These are phyloP conservation scores for Scalesia atractyloides DNA, from an alignment of 129 eudicot genomes.

Conservation along the genomic window DNA sequence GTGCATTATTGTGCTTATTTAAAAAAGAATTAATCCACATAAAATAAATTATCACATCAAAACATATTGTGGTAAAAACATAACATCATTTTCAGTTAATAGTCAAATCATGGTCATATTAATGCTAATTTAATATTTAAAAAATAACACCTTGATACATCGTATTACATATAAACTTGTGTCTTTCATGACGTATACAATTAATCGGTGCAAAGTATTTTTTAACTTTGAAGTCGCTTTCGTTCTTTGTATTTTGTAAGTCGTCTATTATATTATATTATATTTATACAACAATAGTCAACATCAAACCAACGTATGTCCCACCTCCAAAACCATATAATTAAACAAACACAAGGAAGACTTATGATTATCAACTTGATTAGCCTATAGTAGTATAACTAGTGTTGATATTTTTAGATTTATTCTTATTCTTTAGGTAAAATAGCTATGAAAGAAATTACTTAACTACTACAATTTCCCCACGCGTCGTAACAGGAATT, in stretches of 20 bases:
- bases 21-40: background rate
- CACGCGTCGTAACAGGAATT: no score
- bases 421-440: no score
- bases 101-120: background rate
- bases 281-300: slow-evolving; percentile 1
- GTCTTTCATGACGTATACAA: background rate
- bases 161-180: background rate
- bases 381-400: no score
- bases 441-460: no score
- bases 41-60: background rate
- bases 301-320: background rate
- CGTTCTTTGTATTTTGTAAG: slow-evolving; percentile 2
- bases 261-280: background rate
- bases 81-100: background rate
- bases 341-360: background rate
- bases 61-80: background rate
- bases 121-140: background rate
- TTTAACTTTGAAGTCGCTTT: slow-evolving; percentile 3
- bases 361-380: no score
- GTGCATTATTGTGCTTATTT: slow-evolving; percentile 12
- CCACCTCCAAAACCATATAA: background rate
- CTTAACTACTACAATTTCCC: no score
- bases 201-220: slow-evolving; percentile 4
- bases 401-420: no score
- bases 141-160: slow-evolving; percentile 1